A percentile compares a stretch with the other conserved stretches of the same genome.
These are phyloP conservation scores for Solanum pinnatisectum DNA, from an alignment of 257 asterid genomes.

Conservation along the genomic window DNA sequence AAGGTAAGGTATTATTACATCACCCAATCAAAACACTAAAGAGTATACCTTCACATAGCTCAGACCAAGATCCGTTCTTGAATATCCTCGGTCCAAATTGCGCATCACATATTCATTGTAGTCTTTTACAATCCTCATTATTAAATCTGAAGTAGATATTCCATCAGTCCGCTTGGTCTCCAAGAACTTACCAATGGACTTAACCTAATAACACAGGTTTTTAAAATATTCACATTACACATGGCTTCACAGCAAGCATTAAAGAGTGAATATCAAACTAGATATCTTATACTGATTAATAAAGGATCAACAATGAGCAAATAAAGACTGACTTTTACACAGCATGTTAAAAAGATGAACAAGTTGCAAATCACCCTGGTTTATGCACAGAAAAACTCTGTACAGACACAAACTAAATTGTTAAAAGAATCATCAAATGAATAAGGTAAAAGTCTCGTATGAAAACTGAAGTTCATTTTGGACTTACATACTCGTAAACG, in stretches of 20 bases:
- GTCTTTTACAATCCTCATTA: constrained; percentile 60
- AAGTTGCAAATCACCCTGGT: not conserved
- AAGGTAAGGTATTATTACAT: not conserved
- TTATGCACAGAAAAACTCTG: not conserved
- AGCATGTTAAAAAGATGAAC: not conserved
- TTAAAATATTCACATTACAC: not conserved
- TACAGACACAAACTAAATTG: not conserved
- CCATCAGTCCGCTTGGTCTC: constrained; percentile 58
- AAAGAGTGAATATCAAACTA: not conserved
- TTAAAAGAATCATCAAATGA: not conserved
- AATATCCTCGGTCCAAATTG: constrained; percentile 59
- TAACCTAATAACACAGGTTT: constrained; percentile 27
- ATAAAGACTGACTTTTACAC: not conserved
- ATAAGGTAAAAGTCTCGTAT: not conserved
- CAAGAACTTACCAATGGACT: constrained; percentile 47
- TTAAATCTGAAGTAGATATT: constrained; percentile 55
- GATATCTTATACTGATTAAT: not conserved
- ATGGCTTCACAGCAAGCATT: not conserved
- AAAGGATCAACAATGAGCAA: not conserved
- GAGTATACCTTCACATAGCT: constrained; percentile 52
- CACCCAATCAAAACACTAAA: not conserved
- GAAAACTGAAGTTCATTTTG: not conserved
- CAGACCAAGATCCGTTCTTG: constrained; percentile 59
- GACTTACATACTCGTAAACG: constrained; percentile 55
- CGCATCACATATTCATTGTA: constrained; percentile 69